These are phyloP conservation scores for Corymbia calophylla DNA, from an alignment of 441 rosid genomes.

Conservation along the genomic window DNA sequence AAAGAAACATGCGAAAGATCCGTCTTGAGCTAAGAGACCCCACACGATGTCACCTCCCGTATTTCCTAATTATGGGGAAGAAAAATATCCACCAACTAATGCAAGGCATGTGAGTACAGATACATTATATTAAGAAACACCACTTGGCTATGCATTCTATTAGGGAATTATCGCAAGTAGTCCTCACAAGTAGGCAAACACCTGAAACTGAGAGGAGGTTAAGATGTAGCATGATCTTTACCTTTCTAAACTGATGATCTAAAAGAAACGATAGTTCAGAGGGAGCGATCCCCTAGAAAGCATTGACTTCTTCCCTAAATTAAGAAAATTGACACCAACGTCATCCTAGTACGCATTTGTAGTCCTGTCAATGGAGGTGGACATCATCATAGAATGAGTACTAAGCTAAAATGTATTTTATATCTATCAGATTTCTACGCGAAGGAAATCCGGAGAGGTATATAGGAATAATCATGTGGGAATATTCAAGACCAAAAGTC, in stretches of 20 bases:
- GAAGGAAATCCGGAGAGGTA: background rate
- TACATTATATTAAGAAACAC: too few relatives aligned
- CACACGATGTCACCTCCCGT: too few relatives aligned
- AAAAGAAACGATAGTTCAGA: background rate
- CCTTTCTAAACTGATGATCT: background rate
- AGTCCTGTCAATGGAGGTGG: background rate
- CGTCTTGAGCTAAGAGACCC: too few relatives aligned
- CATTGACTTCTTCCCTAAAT: background rate
- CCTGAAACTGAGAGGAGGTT: too few relatives aligned
- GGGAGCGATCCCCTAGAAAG: background rate
- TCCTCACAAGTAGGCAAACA: too few relatives aligned
- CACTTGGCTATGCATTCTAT: too few relatives aligned
- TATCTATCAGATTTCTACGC: background rate
- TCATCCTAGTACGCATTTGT: background rate
- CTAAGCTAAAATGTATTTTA: background rate
- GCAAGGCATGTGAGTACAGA: too few relatives aligned
- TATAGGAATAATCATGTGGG: background rate
- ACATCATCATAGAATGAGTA: background rate
- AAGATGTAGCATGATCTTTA: too few relatives aligned
- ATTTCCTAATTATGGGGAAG: too few relatives aligned
- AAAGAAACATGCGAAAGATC: too few relatives aligned
- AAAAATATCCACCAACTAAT: too few relatives aligned
- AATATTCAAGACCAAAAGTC: background rate
- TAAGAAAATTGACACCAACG: background rate
- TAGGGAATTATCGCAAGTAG: too few relatives aligned